These are phyloP conservation scores for Rhodomyrtus psidioides DNA, from an alignment of 441 rosid species.

Conservation along the genomic window DNA sequence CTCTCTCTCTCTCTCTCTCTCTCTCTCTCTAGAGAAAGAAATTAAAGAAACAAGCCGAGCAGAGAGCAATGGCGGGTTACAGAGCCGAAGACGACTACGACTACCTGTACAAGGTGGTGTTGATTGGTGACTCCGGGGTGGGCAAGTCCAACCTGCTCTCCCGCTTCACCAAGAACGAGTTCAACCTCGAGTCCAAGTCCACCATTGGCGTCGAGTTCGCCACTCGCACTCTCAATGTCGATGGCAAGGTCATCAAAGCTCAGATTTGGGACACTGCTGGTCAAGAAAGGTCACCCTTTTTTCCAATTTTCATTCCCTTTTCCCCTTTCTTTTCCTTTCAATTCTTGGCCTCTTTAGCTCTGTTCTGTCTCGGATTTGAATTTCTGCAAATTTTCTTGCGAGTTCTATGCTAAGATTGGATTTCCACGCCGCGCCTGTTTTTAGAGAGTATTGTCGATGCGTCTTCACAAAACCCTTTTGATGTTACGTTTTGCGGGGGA, in stretches of 20 bases:
- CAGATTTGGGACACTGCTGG: slow-evolving; percentile 17
- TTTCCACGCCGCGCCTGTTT: not conserved
- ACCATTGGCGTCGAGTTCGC: slow-evolving; percentile 17
- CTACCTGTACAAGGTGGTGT: slow-evolving; percentile 12
- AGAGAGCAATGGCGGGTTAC: slow-evolving; percentile 3
- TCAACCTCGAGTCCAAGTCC: slow-evolving; percentile 12
- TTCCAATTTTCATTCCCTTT: no score
- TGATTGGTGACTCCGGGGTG: slow-evolving; percentile 13
- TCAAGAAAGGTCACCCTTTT: slow-evolving; percentile 7
- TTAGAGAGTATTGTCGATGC: not conserved
- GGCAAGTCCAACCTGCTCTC: slow-evolving; percentile 14
- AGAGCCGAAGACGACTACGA: slow-evolving; percentile 14
- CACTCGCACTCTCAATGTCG: slow-evolving; percentile 3
- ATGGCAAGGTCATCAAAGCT: slow-evolving; percentile 11
- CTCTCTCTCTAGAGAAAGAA: not conserved
- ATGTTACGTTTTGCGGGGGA: not conserved
- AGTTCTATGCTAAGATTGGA: not conserved
- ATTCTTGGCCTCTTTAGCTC: not conserved
- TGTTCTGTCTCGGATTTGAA: not conserved
- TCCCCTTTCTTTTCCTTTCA: not conserved
- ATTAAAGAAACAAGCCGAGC: not conserved
- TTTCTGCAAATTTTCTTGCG: not conserved
- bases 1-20: not conserved
- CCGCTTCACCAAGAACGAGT: slow-evolving; percentile 16
- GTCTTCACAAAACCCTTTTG: not conserved